phyloP scores from a whole-genome alignment of 148 eudicot genomes.

The Vaccinium vitisidaea region DNA sequence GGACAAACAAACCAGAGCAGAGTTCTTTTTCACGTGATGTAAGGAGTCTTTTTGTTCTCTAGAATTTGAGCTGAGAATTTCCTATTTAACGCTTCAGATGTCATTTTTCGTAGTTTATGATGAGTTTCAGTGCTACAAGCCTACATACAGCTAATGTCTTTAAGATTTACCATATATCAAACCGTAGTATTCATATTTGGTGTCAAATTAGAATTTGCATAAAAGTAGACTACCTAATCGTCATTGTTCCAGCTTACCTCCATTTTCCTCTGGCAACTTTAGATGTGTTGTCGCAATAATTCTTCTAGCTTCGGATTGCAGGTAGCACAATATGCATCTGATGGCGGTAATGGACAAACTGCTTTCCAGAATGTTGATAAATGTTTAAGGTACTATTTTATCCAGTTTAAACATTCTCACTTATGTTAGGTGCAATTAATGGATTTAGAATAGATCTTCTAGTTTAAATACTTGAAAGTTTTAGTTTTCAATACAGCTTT shows the following conservation, averaged over 20 bases:
- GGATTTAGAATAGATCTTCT: background rate
- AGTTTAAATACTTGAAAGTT: background rate
- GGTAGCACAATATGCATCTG: constrained; percentile 96
- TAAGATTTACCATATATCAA: background rate
- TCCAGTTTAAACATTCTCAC: background rate
- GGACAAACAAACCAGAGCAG: background rate
- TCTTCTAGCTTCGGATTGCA: constrained; percentile 24
- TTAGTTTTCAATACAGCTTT: background rate
- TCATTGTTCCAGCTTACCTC: background rate
- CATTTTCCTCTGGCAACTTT: background rate
- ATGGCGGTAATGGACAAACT: constrained; percentile 61
- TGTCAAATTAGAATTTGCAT: background rate
- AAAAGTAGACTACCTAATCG: background rate
- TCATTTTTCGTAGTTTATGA: background rate
- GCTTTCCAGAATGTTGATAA: constrained; percentile 73
- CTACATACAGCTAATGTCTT: background rate
- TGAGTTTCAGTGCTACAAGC: background rate
- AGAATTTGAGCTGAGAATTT: constrained; percentile 1
- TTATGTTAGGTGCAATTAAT: background rate
- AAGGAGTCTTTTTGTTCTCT: background rate
- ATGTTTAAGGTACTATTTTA: constrained; percentile 66
- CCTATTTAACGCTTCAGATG: background rate
- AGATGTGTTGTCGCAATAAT: background rate
- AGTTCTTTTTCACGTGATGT: background rate
- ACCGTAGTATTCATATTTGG: background rate